Evolutionary conservation across 306 rosid species (phyloP), one percentile per base, ranked within the genome.

Genomic region (Castanea sativa): DNA sequence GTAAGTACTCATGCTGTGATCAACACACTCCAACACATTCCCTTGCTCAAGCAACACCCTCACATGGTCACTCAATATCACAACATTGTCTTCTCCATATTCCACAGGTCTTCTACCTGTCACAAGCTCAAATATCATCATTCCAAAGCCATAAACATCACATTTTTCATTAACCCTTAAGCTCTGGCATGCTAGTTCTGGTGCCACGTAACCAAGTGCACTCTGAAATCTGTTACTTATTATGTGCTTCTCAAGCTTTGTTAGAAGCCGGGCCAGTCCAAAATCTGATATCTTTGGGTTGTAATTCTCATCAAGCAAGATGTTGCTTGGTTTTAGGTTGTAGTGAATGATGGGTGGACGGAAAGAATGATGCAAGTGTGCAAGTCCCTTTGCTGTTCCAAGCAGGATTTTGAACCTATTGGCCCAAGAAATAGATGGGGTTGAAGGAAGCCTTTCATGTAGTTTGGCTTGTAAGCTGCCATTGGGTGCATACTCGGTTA

Each of bases 21-120:
- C 97, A 68, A 91, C 91, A 79, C 93, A 88, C 0, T 88, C 98
- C 79, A 91, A 79, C 35, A 83, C 93, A 90, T 91, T 89, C 12
- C 94, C 94, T 76, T 91, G 90, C 63, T 93, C 97, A 30, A 93
- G 91, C 77, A 90, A 63, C 45, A 87, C 90, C 60, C 91, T 90
- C 3, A 90, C 97, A 82, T 90, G 97, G 23, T 91, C 97, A 33
- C 84, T 90, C 79, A 91, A 58, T 81, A 93, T 91, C 79, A 91
- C 82, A 55, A 90, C 92, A 80, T 90, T 91, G 70, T 93, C 97
- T 70, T 93, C 97, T 45, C 94, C 98, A 58, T 91, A 91, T 56
- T 93, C 98, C 73, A 93, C 92, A 5, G 94, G 97, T 81, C 97
- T 91, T 59, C 91, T 87, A 33, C 98, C 98, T 0, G 97, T 93